Evolutionary conservation across 192 early-diverging fungal species (phyloP).

Genomic region (Backusella tarrabulga): DNA sequence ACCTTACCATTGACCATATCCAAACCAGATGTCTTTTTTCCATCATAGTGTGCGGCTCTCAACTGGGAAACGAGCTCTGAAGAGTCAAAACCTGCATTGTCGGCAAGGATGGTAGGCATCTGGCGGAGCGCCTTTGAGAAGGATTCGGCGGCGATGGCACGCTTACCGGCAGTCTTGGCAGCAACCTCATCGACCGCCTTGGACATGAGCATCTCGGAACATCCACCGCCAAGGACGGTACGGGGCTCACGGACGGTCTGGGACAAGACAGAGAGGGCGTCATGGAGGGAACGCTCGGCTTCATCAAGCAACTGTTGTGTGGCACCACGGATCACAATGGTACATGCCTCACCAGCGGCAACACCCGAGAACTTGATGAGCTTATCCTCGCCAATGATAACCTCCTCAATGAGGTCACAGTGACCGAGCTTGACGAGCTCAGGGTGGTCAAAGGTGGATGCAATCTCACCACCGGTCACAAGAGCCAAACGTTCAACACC

Average conservation of each 20-base stretch:
- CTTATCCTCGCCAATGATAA: slow-evolving; percentile 98
- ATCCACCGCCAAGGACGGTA: slow-evolving; percentile 94
- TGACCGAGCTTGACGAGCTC: slow-evolving; percentile 93
- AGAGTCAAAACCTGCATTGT: slow-evolving; percentile 96
- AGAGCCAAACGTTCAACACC: slow-evolving; percentile 96
- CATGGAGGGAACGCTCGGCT: slow-evolving; percentile 95
- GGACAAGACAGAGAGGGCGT: slow-evolving; percentile 92
- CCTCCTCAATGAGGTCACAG: slow-evolving; percentile 96
- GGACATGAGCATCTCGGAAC: slow-evolving; percentile 97
- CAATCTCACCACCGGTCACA: slow-evolving; percentile 98
- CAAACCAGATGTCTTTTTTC: slow-evolving; percentile 71
- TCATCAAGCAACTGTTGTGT: slow-evolving; percentile 95
- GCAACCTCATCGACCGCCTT: slow-evolving; percentile 95
- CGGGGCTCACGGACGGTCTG: slow-evolving; percentile 94
- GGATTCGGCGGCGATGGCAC: slow-evolving; percentile 91
- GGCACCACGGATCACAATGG: slow-evolving; percentile 95
- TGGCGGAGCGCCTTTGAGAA: slow-evolving; percentile 94
- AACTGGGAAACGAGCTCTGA: slow-evolving; percentile 91
- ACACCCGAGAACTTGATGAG: slow-evolving; percentile 97
- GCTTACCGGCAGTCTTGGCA: slow-evolving; percentile 89
- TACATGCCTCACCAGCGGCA: slow-evolving; percentile 95
- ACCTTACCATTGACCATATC: slow-evolving; percentile 86
- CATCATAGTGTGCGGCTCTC: slow-evolving; percentile 92
- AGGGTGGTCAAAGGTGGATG: slow-evolving; percentile 97
- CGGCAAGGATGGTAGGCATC: slow-evolving; percentile 96